These are phyloP conservation scores for Sugiyamaella neomexicana DNA, from an alignment of 1,139 yeast genomes.

Conservation along the genomic window DNA sequence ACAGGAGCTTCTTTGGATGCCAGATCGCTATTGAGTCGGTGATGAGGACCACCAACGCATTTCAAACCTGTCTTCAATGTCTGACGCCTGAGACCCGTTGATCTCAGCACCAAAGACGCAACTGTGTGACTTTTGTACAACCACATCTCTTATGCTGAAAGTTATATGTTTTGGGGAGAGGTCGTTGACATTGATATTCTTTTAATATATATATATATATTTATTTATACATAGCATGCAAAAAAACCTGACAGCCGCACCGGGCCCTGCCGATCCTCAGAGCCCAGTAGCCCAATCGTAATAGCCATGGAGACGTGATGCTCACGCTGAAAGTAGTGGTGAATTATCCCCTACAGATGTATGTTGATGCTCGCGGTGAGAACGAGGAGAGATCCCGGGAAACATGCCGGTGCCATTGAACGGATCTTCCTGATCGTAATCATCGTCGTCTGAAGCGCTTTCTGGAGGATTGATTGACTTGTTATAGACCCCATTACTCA, in stretches of 20 bases:
- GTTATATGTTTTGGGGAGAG: no score
- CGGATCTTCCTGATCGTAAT: slow-evolving; percentile 12
- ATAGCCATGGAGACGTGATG: no score
- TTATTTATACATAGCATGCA: not conserved
- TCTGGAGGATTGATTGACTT: not conserved
- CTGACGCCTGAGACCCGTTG: not conserved
- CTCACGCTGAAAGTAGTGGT: slow-evolving; percentile 1
- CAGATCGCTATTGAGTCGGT: not conserved
- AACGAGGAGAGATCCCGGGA: slow-evolving; percentile 16
- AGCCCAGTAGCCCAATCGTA: not conserved
- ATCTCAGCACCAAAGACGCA: not conserved
- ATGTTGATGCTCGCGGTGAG: slow-evolving; percentile 4
- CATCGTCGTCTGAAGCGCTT: slow-evolving; percentile 4
- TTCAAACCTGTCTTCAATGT: not conserved
- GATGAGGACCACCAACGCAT: not conserved
- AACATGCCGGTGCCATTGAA: slow-evolving; percentile 18
- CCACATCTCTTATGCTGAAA: not conserved
- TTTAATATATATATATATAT: no score
- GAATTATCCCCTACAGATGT: slow-evolving; percentile 3
- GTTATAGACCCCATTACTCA: slow-evolving; percentile 1
- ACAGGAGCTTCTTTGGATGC: not conserved
- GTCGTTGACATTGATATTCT: no score
- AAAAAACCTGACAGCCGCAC: not conserved
- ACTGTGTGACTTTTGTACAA: not conserved
- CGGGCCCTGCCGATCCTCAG: not conserved